These are phyloP conservation scores for Talaromyces pinophilus DNA, from an alignment of 2,329 filamentous ascomycete species.

Conservation along the genomic window DNA sequence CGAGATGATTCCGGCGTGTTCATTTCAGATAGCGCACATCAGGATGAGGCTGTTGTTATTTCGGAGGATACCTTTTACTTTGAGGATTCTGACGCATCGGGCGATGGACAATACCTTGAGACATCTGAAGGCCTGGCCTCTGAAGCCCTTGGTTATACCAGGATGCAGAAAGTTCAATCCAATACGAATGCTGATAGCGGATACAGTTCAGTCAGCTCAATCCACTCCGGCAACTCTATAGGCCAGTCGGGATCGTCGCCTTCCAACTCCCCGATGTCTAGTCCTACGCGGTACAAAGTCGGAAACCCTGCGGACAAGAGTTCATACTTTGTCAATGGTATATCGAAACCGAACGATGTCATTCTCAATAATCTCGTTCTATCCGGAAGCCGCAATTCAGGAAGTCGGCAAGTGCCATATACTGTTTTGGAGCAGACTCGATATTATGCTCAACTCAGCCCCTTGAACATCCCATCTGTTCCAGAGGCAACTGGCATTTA, in stretches of 20 bases:
- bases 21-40: conserved; percentile 1
- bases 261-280: background rate
- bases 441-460: conserved; percentile 22
- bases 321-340: background rate
- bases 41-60: conserved; percentile 13
- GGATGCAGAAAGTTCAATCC: conserved; percentile 8
- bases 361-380: background rate
- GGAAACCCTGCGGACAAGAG: background rate
- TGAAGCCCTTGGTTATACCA: background rate
- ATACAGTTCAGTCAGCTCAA: conserved; percentile 41
- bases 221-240: conserved; percentile 29
- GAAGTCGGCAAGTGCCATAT: background rate
- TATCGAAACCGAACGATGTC: background rate
- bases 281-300: background rate
- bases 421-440: conserved; percentile 7
- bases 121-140: background rate
- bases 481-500: conserved; percentile 5
- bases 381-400: background rate
- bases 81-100: background rate
- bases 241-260: conserved; percentile 15
- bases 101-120: background rate
- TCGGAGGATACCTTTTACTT: conserved; percentile 1
- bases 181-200: conserved; percentile 39
- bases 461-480: conserved; percentile 8
- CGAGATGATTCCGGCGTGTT: conserved; percentile 21